Base-by-base conservation (phyloP, 2,329 filamentous ascomycete genomes). In the Sporothrix dimorphospora region DNA sequence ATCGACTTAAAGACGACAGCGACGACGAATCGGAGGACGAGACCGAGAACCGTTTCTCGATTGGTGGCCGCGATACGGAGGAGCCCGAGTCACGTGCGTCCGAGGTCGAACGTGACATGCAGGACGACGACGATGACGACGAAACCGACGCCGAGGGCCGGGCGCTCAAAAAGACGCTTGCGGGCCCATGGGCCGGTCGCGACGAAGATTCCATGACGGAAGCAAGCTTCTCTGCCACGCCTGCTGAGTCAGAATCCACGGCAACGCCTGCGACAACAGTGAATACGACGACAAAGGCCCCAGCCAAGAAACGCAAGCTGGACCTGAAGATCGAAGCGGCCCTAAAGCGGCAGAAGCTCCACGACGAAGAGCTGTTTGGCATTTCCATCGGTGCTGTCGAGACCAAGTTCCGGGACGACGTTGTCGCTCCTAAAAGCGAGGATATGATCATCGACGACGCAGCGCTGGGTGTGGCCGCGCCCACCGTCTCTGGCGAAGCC, bases 1-100 rank as follows among this genome's bases (percentile, higher is more conserved):
- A 97, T 81, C 89, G 90, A 45, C 85, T 96, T 74, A 88, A 92
- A 75, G 88, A 92, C 78, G 89, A 91, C 74, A 92, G 92, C 74
- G 72, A 93, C 55, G 92, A 92, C n/a, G 93, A 98, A 79, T 97
- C 94, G 0, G 94, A 97, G 75, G 94, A 97, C 76, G 94, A 98
- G 71, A 83, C 81, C 1, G 87, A 89, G 75, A 88, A 88, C 63
- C 65, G 65, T 9, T 67, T 67, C 27, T 67, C 65, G 4, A 21
- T 68, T 19, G 63, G 27, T 8, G 65, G 27, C 27, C 63, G 66
- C 14, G 53, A 69, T 34, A 97, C 93, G 0, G 94, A 97, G 79
- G 94, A 96, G 75, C 90, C 90, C 45, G 94, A 96, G 73, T 97
- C 93, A 49, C 71, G 72, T 3, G 47, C 67, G 4, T 71, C 61